Evolutionary conservation across 225 moss, liverwort and hornwort genomes (phyloP).

Genomic region (Anthoceros angustus): DNA sequence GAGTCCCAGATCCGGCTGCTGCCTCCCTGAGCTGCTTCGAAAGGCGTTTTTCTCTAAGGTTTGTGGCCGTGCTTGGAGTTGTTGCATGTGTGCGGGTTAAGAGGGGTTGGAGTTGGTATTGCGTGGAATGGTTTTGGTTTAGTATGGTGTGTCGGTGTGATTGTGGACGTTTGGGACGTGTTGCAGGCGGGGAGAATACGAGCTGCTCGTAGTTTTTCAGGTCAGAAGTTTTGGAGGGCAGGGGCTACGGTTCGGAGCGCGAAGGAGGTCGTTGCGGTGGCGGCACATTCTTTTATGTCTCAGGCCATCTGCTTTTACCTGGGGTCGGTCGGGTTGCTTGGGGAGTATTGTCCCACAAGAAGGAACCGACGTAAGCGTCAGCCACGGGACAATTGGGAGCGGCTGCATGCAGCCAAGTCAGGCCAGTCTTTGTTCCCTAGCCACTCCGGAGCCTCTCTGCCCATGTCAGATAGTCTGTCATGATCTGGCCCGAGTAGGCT

Average conservation of each 20-base stretch:
- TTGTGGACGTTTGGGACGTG: background rate
- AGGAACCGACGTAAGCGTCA: conserved; percentile 48
- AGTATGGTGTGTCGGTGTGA: background rate
- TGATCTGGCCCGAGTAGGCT: background rate
- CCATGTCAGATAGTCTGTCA: conserved; percentile 3
- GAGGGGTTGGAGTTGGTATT: background rate
- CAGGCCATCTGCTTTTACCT: conserved; percentile 71
- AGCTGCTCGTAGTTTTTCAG: conserved; percentile 3
- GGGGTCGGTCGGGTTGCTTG: conserved; percentile 76
- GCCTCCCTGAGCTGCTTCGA: no score
- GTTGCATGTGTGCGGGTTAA: no score
- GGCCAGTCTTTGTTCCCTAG: conserved; percentile 7
- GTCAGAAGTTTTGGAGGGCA: background rate
- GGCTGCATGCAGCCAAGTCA: conserved; percentile 12
- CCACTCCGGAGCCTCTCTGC: background rate
- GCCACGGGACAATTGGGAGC: background rate
- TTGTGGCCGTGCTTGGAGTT: no score
- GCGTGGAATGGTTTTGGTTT: background rate
- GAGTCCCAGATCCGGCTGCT: background rate
- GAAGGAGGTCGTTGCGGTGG: conserved; percentile 18
- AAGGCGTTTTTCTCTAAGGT: no score
- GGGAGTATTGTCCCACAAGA: conserved; percentile 75
- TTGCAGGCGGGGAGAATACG: background rate
- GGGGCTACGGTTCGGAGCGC: background rate
- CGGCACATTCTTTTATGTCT: conserved; percentile 72